phyloP scores from a whole-genome alignment of 2,329 filamentous ascomycete genomes.

The Plectosphaerella sp. region DNA sequence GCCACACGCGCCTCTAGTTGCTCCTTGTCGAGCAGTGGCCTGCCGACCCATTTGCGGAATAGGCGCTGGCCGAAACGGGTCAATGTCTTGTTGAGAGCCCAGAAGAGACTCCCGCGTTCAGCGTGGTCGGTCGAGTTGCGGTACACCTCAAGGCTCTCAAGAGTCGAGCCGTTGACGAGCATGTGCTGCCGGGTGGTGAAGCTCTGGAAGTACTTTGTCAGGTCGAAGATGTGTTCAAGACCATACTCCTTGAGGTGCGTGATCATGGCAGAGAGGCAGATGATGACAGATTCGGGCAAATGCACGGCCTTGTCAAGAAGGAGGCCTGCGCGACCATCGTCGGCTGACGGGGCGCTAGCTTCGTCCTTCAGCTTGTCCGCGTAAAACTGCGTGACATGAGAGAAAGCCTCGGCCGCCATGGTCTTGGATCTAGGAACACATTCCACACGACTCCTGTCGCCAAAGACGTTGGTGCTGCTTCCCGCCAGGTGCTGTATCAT shows the following conservation, averaged over 20 bases:
- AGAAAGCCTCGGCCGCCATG: slow-evolving; percentile 78
- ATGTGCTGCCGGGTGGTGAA: slow-evolving; percentile 94
- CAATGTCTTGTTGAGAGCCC: slow-evolving; percentile 88
- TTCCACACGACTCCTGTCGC: slow-evolving; percentile 84
- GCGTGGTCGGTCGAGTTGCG: slow-evolving; percentile 87
- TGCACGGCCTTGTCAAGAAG: slow-evolving; percentile 83
- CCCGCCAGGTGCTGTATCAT: slow-evolving; percentile 85
- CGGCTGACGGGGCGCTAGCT: slow-evolving; percentile 5
- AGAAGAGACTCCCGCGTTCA: slow-evolving; percentile 85
- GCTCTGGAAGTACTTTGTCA: slow-evolving; percentile 95
- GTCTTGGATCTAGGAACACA: slow-evolving; percentile 71
- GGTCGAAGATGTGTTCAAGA: slow-evolving; percentile 88
- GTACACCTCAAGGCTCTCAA: slow-evolving; percentile 93
- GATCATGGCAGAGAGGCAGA: slow-evolving; percentile 96
- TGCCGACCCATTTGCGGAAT: slow-evolving; percentile 90
- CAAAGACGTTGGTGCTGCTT: slow-evolving; percentile 86
- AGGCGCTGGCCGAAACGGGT: slow-evolving; percentile 86
- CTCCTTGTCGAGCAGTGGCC: slow-evolving; percentile 74
- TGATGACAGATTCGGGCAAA: slow-evolving; percentile 78
- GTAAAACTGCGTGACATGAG: slow-evolving; percentile 90
- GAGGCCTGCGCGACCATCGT: slow-evolving; percentile 51
- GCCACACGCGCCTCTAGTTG: slow-evolving; percentile 73
- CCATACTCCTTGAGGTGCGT: slow-evolving; percentile 88
- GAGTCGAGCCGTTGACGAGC: slow-evolving; percentile 90
- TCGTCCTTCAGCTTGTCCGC: slow-evolving; percentile 72